Conservation (phyloP, 1,139 yeast species). For the Lodderomyces beijingensis region DNA sequence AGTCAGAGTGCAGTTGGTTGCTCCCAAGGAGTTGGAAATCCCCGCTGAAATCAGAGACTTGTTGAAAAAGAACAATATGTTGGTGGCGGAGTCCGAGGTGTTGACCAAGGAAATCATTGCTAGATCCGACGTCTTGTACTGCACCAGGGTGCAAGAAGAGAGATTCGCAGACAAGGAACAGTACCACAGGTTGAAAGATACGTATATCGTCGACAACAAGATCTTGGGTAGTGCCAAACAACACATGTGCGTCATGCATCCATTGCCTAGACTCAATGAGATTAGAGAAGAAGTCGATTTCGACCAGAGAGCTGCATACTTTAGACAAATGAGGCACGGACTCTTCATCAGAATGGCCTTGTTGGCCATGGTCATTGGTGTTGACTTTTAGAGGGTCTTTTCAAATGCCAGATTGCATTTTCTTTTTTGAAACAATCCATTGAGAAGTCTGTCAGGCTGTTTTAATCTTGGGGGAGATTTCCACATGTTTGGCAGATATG, state of each 20-base stretch:
- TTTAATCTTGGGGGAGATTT: not conserved
- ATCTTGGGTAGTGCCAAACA: constrained; percentile 90
- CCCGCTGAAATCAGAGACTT: constrained; percentile 70
- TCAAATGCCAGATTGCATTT: not conserved
- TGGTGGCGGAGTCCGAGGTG: constrained; percentile 66
- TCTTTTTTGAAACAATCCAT: no score
- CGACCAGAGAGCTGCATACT: constrained; percentile 98
- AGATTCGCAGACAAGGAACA: constrained; percentile 74
- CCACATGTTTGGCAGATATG: not conserved
- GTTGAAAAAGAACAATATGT: constrained; percentile 62
- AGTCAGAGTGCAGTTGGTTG: constrained; percentile 86
- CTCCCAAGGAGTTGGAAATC: constrained; percentile 82
- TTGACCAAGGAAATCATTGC: constrained; percentile 82
- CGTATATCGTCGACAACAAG: constrained; percentile 88
- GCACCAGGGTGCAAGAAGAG: constrained; percentile 98
- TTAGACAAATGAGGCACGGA: constrained; percentile 99
- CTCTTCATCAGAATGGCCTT: constrained; percentile 98
- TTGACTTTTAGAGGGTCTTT: constrained; percentile 47
- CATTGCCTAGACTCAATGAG: constrained; percentile 95
- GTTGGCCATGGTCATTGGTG: constrained; percentile 96
- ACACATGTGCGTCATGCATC: constrained; percentile 99
- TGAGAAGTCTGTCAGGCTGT: not conserved
- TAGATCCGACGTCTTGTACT: constrained; percentile 89
- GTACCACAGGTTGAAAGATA: constrained; percentile 85
- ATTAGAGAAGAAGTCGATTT: constrained; percentile 97